Conservation (phyloP, 805 yeast genomes). For the Ogataea trehaloabstinens region DNA sequence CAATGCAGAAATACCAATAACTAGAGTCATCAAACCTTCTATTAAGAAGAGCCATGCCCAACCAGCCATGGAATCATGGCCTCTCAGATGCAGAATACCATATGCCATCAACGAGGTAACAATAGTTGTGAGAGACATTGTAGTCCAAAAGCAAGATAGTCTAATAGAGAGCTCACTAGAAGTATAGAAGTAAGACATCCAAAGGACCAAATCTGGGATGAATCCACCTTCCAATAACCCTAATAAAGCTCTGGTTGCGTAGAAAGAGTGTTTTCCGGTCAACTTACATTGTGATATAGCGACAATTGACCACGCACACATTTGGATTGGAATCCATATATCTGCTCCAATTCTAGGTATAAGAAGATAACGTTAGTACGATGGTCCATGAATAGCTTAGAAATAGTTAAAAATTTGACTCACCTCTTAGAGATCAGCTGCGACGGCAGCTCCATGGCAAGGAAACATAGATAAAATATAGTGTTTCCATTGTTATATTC, state of each 20-base stretch:
- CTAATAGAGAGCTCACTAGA: constrained; percentile 55
- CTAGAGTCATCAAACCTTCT: constrained; percentile 57
- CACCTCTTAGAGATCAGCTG: constrained; percentile 56
- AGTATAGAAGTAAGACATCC: constrained; percentile 66
- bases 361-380: too few species aligned
- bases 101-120: constrained; percentile 43
- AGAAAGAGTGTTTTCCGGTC: constrained; percentile 39
- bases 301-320: constrained; percentile 54
- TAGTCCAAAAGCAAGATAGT: constrained; percentile 57
- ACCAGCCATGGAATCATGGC: constrained; percentile 42
- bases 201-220: constrained; percentile 60
- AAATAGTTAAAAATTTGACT: background rate
- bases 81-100: constrained; percentile 52
- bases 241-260: constrained; percentile 46
- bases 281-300: constrained; percentile 51
- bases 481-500: constrained; percentile 61
- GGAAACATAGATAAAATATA: constrained; percentile 49
- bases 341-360: constrained; percentile 56
- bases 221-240: constrained; percentile 67
- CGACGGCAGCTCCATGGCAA: constrained; percentile 61
- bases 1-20: constrained; percentile 43
- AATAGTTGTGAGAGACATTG: constrained; percentile 47
- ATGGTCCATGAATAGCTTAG: too few species aligned
- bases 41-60: constrained; percentile 70
- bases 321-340: constrained; percentile 57